Base-by-base conservation (phyloP, 805 yeast genomes). In the Candida chauliodis region DNA sequence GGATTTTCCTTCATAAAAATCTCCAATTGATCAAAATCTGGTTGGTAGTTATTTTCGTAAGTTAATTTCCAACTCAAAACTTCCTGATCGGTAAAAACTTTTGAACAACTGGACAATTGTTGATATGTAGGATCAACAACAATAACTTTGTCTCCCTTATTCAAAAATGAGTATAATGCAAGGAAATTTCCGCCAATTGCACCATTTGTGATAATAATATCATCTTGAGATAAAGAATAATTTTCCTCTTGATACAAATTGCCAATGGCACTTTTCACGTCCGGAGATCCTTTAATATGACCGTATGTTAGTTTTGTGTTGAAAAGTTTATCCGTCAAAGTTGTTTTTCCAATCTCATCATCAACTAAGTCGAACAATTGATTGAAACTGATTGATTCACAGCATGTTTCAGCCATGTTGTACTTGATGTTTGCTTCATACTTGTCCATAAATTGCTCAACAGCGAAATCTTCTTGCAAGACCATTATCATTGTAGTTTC, bases 181-280 rank as follows among this genome's bases (percentile, higher is more conserved):
- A 75, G 55, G 47, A 73, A 76, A 45, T 76, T 76, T 22, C 74
- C 79, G 6, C 74, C 80, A 52, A 76, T 76, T 3, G 78, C 79
- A 18, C 81, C 81, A 47, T 73, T 73, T 17, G 78, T 71, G 20
- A 74, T 51, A 15, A 75, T 61, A 18, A 76, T 66, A 39, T 75
- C 52, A 2, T 69, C 71, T 1, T 44, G 43, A 7, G 45, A 40
- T 10, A 49, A 44, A 10, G 56, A 43, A 2, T 43, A 44, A 6
- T 29, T 32, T 3, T 51, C 48, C 9, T 52, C 59, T 32, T 53
- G 51, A 45, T 73, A 69, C 10, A 74, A 33, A 1, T 51, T 41
- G 8, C 71, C 61, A 29, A 75, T 62, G 3, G 54, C 50, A 5
- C 32, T 8, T 36, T 70, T 58, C 40, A 76, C 53, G 19, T 55